Evolutionary conservation across 345 rosid species (phyloP).

Genomic region (Eucalyptus rudis): DNA sequence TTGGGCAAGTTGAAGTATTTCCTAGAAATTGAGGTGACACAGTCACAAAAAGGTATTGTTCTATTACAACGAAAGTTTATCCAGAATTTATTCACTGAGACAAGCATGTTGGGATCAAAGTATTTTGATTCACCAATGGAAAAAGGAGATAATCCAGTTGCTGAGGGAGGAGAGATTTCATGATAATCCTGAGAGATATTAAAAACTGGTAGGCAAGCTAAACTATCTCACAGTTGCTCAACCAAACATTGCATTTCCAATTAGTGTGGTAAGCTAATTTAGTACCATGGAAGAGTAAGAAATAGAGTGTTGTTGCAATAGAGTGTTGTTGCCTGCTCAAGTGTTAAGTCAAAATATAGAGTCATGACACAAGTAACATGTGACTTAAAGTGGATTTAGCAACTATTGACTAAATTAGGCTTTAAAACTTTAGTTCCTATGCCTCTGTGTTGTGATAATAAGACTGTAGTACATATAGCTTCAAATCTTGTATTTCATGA

Average conservation of each 20-base stretch:
- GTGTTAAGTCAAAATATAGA: no score
- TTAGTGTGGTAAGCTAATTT: background rate
- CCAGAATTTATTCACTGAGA: background rate
- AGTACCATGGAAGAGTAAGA: background rate
- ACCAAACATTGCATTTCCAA: background rate
- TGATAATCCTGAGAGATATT: background rate
- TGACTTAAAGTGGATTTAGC: background rate
- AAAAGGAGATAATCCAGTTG: background rate
- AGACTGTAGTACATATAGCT: fast-evolving
- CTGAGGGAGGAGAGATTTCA: background rate
- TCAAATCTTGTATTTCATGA: fast-evolving
- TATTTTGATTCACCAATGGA: background rate
- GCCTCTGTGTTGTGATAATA: background rate
- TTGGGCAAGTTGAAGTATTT: background rate
- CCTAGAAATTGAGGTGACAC: background rate
- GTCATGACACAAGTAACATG: background rate
- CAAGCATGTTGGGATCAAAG: background rate
- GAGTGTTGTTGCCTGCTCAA: background rate
- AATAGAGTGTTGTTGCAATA: no score
- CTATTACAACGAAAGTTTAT: background rate
- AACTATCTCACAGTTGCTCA: background rate
- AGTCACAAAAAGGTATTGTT: background rate
- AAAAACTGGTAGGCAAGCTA: background rate
- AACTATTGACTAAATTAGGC: background rate
- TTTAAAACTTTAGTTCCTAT: no score